Evolutionary conservation across 345 rosid species (phyloP).

Genomic region (Eucalyptus victrix): DNA sequence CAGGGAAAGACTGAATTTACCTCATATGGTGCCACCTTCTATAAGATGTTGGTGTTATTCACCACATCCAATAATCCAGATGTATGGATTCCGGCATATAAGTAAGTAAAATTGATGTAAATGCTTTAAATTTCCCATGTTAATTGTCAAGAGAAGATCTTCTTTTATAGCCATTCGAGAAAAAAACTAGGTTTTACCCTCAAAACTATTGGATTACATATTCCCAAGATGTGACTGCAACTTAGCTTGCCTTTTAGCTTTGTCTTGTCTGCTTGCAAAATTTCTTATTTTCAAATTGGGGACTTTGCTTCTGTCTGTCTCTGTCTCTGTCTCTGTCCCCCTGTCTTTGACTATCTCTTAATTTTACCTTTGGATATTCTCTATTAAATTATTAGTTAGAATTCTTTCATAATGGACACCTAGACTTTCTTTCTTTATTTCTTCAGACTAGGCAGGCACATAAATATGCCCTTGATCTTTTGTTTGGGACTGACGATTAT

Average conservation of each 20-base stretch:
- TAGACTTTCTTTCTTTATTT: not conserved
- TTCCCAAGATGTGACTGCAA: not conserved
- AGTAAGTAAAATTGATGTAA: conserved; percentile 39
- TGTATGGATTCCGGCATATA: conserved; percentile 97
- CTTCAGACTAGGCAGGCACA: not conserved
- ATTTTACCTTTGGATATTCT: not conserved
- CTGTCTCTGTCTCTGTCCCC: not conserved
- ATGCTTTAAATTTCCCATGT: not conserved
- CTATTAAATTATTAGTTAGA: not conserved
- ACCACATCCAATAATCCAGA: conserved; percentile 98
- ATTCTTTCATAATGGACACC: not conserved
- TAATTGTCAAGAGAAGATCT: not conserved
- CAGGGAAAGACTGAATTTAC: conserved; percentile 61
- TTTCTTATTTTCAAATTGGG: not conserved
- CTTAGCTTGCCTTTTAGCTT: not conserved
- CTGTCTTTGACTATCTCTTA: not conserved
- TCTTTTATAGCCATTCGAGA: not conserved
- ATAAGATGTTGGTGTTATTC: conserved; percentile 82
- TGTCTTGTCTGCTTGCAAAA: not conserved
- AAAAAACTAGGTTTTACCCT: not conserved
- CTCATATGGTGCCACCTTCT: conserved; percentile 73
- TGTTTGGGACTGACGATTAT: not conserved
- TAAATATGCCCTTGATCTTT: not conserved
- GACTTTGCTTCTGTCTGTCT: not conserved
- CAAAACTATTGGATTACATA: not conserved